Evolutionary conservation across 441 rosid genomes (phyloP), one percentile per base, ranked within the genome.

Genomic region (Melastoma candidum): DNA sequence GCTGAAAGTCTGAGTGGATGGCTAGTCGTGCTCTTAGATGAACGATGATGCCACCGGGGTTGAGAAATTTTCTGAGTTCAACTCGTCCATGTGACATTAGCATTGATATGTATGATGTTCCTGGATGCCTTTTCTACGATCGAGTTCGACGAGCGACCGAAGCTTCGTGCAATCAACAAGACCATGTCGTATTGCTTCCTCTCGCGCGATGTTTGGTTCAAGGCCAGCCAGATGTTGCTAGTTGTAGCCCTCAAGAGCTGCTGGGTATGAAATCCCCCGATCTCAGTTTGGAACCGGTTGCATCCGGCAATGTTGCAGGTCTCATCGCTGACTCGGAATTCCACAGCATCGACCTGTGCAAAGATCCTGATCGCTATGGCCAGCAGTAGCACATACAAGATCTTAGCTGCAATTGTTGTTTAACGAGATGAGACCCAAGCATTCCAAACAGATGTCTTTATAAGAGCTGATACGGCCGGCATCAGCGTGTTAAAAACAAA

Each of bases 21-120:
- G 22, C 22, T 17, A 17, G 22, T 17, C 1, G 22, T 17, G 22
- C 22, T 17, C 22, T 17, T 17, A 17, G 22, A 17, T 17, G 22
- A 17, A 17, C 22, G 22, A 17, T 17, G 22, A 17, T 17, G 22
- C 22, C 22, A 17, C 22, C 22, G 22, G 22, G 22, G 22, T 17
- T 17, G 22, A 17, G 22, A 17, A 17, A 17, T 17, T 17, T 17
- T 17, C 22, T 3, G 27, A 44, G 43, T 26, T 50, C 63, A 3
- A 25, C 12, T 3, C 44, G n/a, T 45, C 11, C 0, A 0, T 59
- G 49, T 11, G n/a, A 49, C 49, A 11, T 50, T 27, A 0, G 55
- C 4, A 27, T 59, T 58, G 11, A 58, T 36, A 8, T 26, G 44
- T 7, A 58, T 48, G 22, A 29, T 10, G 45, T 44, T 58, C 1